Base-by-base conservation (phyloP, 2,329 filamentous ascomycete genomes). In the Camptophora hylomeconis region DNA sequence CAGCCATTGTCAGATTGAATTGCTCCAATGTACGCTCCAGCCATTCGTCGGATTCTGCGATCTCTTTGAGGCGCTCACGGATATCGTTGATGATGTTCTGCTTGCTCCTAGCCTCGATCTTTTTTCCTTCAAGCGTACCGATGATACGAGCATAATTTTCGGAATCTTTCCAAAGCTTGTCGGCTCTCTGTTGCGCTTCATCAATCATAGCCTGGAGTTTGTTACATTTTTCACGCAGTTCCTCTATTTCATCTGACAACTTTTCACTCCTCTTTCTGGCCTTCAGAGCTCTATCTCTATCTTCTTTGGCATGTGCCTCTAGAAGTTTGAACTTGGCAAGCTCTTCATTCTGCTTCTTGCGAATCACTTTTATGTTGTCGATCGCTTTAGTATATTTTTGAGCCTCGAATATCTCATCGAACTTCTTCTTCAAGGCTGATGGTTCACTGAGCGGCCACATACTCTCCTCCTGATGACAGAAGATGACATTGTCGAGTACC, bases 391-490 rank as follows among this genome's bases (percentile, higher is more conserved):
- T 93, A 54, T 95, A 98, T 51, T 93, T 94, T 56, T 82, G 65
- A 1, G 89, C 89, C 56, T 95, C 89, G 43, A 98, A 98, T 7
- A 98, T 98, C 50, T 93, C 83, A 49, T 98, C 89, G 36, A 98
- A 98, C 29, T 76, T 79, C 53, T 92, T 92, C 57, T 98, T 98
- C 28, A 98, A 62, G 1, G 72, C 72, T 0, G 71, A 63, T 0
- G 89, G 83, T 46, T 92, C 82, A 49, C 83, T 92, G 67, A 98
- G 75, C 0, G 89, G 89, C 89, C 89, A 98, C 16, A 95, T 58
- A 15, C 87, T 94, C 43, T 98, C 89, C 51, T 98, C 89, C 50
- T 98, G 89, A 49, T 98, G 89, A 52, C 89, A 98, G 57, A 98
- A 98, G 43, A 98, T 94, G 51, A 98, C 89, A 34, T 79, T 80